A percentile compares a stretch with the other conserved stretches of the same genome.
phyloP scores from a whole-genome alignment of 2,329 filamentous ascomycete genomes.

The Podosphaera xanthii region DNA sequence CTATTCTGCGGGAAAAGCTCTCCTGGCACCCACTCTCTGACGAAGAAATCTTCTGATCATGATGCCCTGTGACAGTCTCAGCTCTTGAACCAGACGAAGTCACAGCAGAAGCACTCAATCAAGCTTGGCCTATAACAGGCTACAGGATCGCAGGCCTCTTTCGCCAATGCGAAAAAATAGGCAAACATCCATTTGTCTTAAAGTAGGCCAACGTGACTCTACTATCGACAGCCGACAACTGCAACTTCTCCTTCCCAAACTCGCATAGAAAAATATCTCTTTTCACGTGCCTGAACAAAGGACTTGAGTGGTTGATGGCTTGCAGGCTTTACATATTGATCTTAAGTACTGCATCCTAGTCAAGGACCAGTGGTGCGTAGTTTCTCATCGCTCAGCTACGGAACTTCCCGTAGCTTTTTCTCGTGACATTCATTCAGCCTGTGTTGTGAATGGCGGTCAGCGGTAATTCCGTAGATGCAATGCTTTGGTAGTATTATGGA shows the following conservation, averaged over 20 bases:
- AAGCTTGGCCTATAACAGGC: neutral
- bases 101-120: neutral
- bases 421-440: neutral
- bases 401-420: neutral
- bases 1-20: neutral
- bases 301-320: neutral
- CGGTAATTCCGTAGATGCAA: neutral
- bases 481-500: neutral
- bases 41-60: neutral
- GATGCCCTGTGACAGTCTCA: neutral
- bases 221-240: neutral
- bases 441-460: neutral
- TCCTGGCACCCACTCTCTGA: neutral
- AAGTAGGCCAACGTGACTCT: neutral
- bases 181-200: neutral
- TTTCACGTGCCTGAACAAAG: neutral
- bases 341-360: neutral
- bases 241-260: neutral
- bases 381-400: neutral
- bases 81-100: neutral
- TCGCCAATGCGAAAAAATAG: neutral
- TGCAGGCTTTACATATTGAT: neutral
- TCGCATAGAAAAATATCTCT: neutral
- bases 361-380: neutral
- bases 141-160: neutral